Conservation (phyloP, 1,284 basidiomycete genomes). For the Neotropicomus parvogracilis region DNA sequence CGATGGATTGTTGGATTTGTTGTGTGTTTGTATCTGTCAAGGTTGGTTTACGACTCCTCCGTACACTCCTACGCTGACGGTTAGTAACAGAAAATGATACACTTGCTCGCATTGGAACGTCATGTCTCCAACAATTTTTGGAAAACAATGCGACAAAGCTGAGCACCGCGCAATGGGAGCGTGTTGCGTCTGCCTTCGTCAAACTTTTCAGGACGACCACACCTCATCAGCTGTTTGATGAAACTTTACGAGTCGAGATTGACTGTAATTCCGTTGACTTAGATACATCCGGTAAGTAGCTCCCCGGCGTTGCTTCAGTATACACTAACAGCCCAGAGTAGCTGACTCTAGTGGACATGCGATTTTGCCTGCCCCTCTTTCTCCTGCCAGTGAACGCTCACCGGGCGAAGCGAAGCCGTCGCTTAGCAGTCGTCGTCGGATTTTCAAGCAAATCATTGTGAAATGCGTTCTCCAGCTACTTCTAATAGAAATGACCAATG, state of each 20-base stretch:
- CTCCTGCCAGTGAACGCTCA: constrained; percentile 55
- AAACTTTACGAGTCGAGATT: constrained; percentile 77
- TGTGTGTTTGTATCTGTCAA: constrained; percentile 99
- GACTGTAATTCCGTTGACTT: constrained; percentile 57
- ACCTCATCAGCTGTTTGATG: constrained; percentile 96
- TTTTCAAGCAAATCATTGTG: constrained; percentile 99
- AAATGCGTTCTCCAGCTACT: constrained; percentile 98
- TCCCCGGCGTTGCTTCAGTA: not conserved
- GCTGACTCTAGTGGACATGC: constrained; percentile 59
- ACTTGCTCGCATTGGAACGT: constrained; percentile 94
- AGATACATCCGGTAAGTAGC: constrained; percentile 48
- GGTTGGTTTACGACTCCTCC: constrained; percentile 49
- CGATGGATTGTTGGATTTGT: constrained; percentile 87
- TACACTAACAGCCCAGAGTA: constrained; percentile 12
- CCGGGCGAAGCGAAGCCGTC: constrained; percentile 49
- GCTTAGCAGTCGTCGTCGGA: constrained; percentile 73
- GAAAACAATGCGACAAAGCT: constrained; percentile 94
- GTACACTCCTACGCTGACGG: constrained; percentile 3
- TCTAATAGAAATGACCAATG: constrained; percentile 96
- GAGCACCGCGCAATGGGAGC: constrained; percentile 84
- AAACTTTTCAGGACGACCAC: constrained; percentile 97
- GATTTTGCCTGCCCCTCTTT: constrained; percentile 78
- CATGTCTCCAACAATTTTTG: constrained; percentile 93
- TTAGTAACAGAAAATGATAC: constrained; percentile 88
- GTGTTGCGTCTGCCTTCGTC: constrained; percentile 90